A percentile compares a stretch with the other conserved stretches of the same genome.
These are phyloP conservation scores for Neofusicoccum kwambonambiense DNA, from an alignment of 2,329 filamentous ascomycete species.

Conservation along the genomic window DNA sequence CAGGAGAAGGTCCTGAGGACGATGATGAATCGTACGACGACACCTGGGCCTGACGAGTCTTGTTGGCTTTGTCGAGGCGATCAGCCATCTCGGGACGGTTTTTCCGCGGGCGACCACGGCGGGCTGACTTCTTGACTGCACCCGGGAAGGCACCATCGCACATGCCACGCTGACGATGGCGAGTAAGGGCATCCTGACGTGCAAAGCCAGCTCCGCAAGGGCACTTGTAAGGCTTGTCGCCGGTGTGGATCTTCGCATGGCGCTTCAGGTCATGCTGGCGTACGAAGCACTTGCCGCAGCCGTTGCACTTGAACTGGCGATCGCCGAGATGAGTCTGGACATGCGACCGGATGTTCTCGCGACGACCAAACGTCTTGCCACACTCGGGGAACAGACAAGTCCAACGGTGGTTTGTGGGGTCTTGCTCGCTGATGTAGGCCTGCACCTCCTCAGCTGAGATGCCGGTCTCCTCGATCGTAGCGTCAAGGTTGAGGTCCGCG, in stretches of 20 bases:
- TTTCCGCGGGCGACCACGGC: conserved; percentile 66
- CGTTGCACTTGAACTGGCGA: conserved; percentile 89
- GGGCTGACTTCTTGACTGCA: conserved; percentile 63
- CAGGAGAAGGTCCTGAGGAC: conserved; percentile 22
- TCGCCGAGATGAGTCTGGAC: conserved; percentile 98
- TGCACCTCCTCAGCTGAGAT: conserved; percentile 75
- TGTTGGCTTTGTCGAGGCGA: conserved; percentile 56
- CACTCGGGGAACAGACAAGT: conserved; percentile 64
- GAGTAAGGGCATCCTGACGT: conserved; percentile 88
- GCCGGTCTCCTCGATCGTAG: conserved; percentile 73
- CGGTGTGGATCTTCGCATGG: conserved; percentile 95
- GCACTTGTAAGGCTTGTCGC: conserved; percentile 92
- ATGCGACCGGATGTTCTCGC: conserved; percentile 98
- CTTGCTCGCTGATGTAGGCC: conserved; percentile 49
- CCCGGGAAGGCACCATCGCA: conserved; percentile 94
- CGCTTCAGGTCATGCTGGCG: conserved; percentile 96
- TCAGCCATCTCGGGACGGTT: conserved; percentile 59
- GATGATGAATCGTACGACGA: conserved; percentile 34
- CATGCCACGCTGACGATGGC: conserved; percentile 93
- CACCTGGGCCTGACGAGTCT: conserved; percentile 45
- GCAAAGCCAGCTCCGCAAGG: conserved; percentile 94
- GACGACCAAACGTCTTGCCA: conserved; percentile 87
- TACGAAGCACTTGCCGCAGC: conserved; percentile 93
- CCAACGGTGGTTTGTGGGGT: conserved; percentile 44
- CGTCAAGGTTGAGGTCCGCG: conserved; percentile 55